These are phyloP conservation scores for Kuraishia floccosa DNA, from an alignment of 805 yeast genomes.

Conservation along the genomic window DNA sequence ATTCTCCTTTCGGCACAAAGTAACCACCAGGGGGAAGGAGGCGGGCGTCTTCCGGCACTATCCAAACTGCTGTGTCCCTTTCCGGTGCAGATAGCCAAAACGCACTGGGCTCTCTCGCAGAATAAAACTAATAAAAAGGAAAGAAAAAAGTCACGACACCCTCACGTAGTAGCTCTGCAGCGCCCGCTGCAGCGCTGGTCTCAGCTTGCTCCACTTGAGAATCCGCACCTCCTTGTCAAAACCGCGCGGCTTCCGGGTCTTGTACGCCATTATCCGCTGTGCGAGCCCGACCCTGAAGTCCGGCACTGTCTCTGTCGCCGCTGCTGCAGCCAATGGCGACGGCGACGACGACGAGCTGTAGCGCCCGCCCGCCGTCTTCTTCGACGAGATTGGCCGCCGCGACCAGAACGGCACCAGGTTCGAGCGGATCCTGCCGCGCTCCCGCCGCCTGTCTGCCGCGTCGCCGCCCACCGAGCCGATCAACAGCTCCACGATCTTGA, in stretches of 20 bases:
- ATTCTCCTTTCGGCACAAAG: too few species aligned
- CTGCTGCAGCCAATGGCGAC: slow-evolving; percentile 1
- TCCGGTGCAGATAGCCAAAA: too few species aligned
- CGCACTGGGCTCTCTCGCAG: too few species aligned
- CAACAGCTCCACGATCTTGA: slow-evolving; percentile 50
- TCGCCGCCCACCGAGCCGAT: slow-evolving; percentile 37
- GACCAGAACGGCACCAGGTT: slow-evolving; percentile 62
- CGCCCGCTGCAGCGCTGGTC: slow-evolving; percentile 51
- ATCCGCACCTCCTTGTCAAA: slow-evolving; percentile 61
- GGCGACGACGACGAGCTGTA: slow-evolving; percentile 7
- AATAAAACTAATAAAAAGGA: too few species aligned
- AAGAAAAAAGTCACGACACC: too few species aligned
- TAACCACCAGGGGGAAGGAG: too few species aligned
- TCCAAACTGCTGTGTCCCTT: too few species aligned
- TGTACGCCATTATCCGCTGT: slow-evolving; percentile 54
- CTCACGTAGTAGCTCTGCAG: slow-evolving; percentile 55
- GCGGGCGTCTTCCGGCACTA: too few species aligned
- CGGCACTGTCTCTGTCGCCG: neutral
- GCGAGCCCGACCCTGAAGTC: slow-evolving; percentile 44
- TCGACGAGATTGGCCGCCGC: slow-evolving; percentile 43
- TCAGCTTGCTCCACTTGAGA: slow-evolving; percentile 46
- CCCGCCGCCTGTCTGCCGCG: slow-evolving; percentile 43
- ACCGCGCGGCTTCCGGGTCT: slow-evolving; percentile 51
- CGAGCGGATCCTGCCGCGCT: slow-evolving; percentile 55
- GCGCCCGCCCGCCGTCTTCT: slow-evolving; percentile 16